Conservation (phyloP, 352 stramenopile genomes). For the Achlya hypogyna region DNA sequence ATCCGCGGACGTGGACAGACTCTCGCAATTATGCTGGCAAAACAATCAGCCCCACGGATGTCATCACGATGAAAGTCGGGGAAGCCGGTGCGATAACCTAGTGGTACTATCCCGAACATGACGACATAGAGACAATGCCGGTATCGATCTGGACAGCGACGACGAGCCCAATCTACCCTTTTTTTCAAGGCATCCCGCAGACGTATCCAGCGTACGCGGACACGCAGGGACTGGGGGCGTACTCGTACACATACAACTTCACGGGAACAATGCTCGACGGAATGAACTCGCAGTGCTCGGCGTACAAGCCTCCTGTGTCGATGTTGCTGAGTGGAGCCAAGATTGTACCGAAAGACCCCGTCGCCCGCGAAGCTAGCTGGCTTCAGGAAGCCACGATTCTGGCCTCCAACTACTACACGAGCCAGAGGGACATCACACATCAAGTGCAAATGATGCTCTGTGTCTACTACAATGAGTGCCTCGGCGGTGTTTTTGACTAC, state of each 20-base stretch:
- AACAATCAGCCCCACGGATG: not conserved
- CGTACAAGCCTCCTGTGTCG: not conserved
- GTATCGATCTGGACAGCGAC: not conserved
- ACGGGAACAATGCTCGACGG: not conserved
- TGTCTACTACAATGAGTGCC: conserved; percentile 80
- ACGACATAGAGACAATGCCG: not conserved
- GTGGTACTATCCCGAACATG: not conserved
- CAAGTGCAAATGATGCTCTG: conserved; percentile 57
- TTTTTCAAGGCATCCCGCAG: not conserved
- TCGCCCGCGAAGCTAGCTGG: not conserved
- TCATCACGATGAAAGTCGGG: not conserved
- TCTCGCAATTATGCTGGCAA: not conserved
- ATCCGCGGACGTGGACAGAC: not conserved
- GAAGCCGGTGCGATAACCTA: not conserved
- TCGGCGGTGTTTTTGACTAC: conserved; percentile 54
- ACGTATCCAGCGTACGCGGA: conserved; percentile 10
- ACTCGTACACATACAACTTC: conserved; percentile 7
- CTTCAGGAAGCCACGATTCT: not conserved
- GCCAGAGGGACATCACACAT: not conserved
- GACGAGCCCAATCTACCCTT: conserved; percentile 2
- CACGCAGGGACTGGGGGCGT: not conserved
- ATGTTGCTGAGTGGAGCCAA: not conserved
- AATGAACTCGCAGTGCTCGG: not conserved
- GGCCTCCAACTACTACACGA: not conserved
- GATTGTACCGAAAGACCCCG: not conserved